Evolutionary conservation across 192 early-diverging fungal genomes (phyloP), one percentile per base, ranked within the genome.

Genomic region (Coemansia sp.): DNA sequence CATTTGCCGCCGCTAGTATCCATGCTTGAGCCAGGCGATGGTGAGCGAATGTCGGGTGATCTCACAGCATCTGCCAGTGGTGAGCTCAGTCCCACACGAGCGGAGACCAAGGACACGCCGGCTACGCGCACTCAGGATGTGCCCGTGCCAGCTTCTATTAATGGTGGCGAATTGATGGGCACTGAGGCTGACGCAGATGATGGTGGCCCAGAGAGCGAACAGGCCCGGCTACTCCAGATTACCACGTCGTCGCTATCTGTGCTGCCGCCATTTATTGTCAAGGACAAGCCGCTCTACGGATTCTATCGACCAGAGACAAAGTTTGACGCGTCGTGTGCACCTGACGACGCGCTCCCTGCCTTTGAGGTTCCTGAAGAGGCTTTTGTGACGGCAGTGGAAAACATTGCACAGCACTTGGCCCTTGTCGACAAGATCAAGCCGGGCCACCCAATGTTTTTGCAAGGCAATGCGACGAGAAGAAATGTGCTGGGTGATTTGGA

Each of bases 401-500:
- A 36, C 36, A 66, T 80, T 34, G 39, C 68, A 18, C 34, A 56
- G 43, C 61, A 60, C 16, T 60, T 80, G 2, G 67, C 73, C 11
- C 39, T 57, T 33, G 48, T 43, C 2, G 73, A 69, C 26, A 70
- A 65, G 34, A 39, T 72, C 3, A 43, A 66, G 14, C 66, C 73
- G 13, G 78, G 73, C 4, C 38, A 65, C 14, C 78, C 78, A 3
- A 72, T 81, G 73, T 81, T 76, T 63, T 43, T 81, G 62, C 23
- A 59, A 21, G 63, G 67, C 8, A 60, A 63, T n/a, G 37, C 66
- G 2, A 38, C 59, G 13, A 65, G 66, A 56, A 73, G 70, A 10
- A 70, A 81, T 34, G 60, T 73, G 26, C 50, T 81, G 14, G 78
- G 78, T 20, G 78, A 75, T 23, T 63, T 66, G 6, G 78, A 81